Base-by-base conservation (phyloP, 495 filamentous ascomycete species). In the Penicillium ucsense region DNA sequence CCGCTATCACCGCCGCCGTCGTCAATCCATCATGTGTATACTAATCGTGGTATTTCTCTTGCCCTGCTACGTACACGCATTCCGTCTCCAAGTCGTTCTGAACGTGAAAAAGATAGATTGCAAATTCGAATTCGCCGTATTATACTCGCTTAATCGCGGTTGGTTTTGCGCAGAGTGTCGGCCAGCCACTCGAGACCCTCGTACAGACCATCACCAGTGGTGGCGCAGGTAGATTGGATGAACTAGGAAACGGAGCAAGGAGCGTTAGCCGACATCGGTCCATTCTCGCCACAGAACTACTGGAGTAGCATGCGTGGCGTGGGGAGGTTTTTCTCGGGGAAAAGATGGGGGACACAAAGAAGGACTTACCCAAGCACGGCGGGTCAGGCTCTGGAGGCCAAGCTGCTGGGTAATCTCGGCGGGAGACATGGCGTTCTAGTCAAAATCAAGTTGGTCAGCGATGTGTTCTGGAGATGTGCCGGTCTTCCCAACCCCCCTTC, bases 361-460 rank as follows among this genome's bases (percentile, higher is more conserved):
- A 35, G 41, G 50, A 79, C 90, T 70, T 88, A 98, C 92, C 92
- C 92, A 99, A 61, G 88, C 84, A 67, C 92, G 90, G 68, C 94
- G 88, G 75, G 88, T 87, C 78, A 99, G 77, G 72, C 89, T 95
- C 80, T 95, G 91, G 59, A 99, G 87, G 58, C 94, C 94, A 68
- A 99, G 88, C 84, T 97, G 95, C 76, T 97, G 91, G 66, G 92
- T 99, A 66, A 97, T 96, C 74, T 99, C 92, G 59, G 92, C 89
- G 56, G 92, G 90, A 67, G 91, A 95, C 92, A 99, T 99, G 65
- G 92, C 92, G 64, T 99, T 97, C 88, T 97, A 60, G 40, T 4
- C 20, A 36, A 49, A 34, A 48, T 30, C 20, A 20, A 20, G 20
- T 2, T 20, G 20, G 20, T 20, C 20, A 20, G 20, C 20, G 20